Conservation (phyloP, 2,329 filamentous ascomycete genomes). For the Aspergillus tubingensis region DNA sequence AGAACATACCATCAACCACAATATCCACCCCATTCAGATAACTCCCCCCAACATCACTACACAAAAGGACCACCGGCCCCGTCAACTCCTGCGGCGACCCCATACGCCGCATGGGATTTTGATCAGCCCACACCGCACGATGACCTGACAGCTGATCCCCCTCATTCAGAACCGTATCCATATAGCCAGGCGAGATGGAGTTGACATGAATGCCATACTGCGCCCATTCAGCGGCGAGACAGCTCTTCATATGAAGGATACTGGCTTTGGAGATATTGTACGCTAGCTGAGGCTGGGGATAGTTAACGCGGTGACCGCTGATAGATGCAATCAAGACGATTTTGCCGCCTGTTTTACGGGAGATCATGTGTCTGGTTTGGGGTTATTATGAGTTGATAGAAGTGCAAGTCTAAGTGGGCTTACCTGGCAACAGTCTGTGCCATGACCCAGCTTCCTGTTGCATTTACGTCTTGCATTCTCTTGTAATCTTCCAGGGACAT, state of each 20-base stretch:
- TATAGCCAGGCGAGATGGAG: constrained; percentile 70
- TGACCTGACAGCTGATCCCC: constrained; percentile 59
- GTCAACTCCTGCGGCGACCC: constrained; percentile 63
- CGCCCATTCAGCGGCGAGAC: constrained; percentile 72
- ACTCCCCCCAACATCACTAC: constrained; percentile 59
- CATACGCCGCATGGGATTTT: constrained; percentile 67
- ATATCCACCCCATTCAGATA: constrained; percentile 72
- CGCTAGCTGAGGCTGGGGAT: constrained; percentile 67
- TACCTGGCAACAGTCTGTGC: constrained; percentile 63
- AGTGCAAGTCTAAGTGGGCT: neutral
- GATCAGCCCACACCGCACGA: constrained; percentile 56
- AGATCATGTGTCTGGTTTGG: constrained; percentile 52
- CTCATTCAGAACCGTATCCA: constrained; percentile 73
- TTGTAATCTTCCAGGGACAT: constrained; percentile 62
- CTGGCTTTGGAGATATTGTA: constrained; percentile 74
- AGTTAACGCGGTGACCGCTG: constrained; percentile 69
- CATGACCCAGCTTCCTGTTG: constrained; percentile 68
- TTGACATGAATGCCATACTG: constrained; percentile 70
- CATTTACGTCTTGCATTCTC: constrained; percentile 69
- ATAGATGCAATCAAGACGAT: constrained; percentile 70
- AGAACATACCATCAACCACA: constrained; percentile 58
- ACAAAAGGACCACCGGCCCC: constrained; percentile 62
- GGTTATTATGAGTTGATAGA: neutral
- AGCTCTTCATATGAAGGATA: constrained; percentile 63
- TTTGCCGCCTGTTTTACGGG: constrained; percentile 55